phyloP scores from a whole-genome alignment of 345 rosid genomes.

The Populus tremula region DNA sequence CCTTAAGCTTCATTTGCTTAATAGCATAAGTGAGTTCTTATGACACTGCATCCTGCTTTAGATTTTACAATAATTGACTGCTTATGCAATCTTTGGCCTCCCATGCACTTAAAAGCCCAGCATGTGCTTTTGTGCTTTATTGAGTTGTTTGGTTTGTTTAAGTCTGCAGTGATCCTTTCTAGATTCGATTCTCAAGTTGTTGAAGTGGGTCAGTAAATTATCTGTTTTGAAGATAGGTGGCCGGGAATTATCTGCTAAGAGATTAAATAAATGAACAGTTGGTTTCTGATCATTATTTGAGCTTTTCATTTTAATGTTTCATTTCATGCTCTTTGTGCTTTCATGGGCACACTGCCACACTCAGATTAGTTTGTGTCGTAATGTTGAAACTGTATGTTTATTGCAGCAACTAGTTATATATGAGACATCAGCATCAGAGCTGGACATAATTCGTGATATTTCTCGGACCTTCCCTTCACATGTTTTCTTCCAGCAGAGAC shows the following conservation, averaged over 20 bases:
- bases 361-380: not conserved
- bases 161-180: not conserved
- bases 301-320: not conserved
- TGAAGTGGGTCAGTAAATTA: not conserved
- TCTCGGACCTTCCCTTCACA: constrained; percentile 94
- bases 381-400: constrained; percentile 2
- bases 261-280: not conserved
- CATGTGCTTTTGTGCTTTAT: not conserved
- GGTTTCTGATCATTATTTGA: not conserved
- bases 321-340: not conserved
- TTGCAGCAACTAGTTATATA: constrained; percentile 85
- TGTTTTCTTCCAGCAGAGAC: constrained; percentile 97
- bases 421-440: constrained; percentile 90
- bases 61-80: not conserved
- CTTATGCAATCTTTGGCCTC: not conserved
- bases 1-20: not conserved
- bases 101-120: not conserved
- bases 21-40: not conserved
- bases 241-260: not conserved
- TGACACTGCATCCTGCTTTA: not conserved
- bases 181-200: not conserved
- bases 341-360: not conserved
- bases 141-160: not conserved
- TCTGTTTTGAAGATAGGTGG: not conserved
- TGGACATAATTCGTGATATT: constrained; percentile 90